Conservation (phyloP, 2,329 filamentous ascomycete genomes). For the Pyrenochaeta sp. region DNA sequence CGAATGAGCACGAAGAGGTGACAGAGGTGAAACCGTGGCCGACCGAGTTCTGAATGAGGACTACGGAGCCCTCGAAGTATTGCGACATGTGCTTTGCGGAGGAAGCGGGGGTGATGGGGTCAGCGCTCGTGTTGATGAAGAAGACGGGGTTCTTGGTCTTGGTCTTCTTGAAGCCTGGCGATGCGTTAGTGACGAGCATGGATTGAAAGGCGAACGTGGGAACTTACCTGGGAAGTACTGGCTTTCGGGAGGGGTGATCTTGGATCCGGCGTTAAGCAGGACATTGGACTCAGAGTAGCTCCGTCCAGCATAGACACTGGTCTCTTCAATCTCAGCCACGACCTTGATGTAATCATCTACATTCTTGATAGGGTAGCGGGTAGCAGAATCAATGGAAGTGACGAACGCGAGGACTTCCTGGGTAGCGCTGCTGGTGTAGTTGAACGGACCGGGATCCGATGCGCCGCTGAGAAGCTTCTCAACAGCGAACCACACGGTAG, state of each 20-base stretch:
- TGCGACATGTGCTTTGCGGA: conserved; percentile 47
- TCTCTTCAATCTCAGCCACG: conserved; percentile 1
- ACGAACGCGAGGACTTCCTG: conserved; percentile 5
- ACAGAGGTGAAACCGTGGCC: background rate
- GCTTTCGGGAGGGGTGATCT: conserved; percentile 13
- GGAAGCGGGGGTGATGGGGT: conserved; percentile 58
- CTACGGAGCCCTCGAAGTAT: conserved; percentile 49
- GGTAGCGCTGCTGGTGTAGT: conserved; percentile 2
- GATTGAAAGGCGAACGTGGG: background rate
- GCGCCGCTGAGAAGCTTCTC: background rate
- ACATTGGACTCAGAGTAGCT: conserved; percentile 1
- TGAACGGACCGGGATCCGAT: background rate
- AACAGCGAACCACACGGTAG: background rate
- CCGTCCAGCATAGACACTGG: conserved; percentile 5
- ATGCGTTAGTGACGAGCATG: background rate
- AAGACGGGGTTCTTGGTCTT: conserved; percentile 56
- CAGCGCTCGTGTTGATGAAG: conserved; percentile 61
- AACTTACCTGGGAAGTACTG: conserved; percentile 16
- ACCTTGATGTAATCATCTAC: conserved; percentile 9
- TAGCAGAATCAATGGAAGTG: conserved; percentile 12
- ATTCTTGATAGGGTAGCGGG: conserved; percentile 7
- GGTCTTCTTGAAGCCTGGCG: conserved; percentile 40
- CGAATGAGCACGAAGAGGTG: conserved; percentile 6
- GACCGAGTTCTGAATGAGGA: conserved; percentile 38
- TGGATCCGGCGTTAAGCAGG: conserved; percentile 4